Evolutionary conservation across 2,329 filamentous ascomycete species (phyloP), one percentile per base, ranked within the genome.

Genomic region (Chaetoscypha palmicola): DNA sequence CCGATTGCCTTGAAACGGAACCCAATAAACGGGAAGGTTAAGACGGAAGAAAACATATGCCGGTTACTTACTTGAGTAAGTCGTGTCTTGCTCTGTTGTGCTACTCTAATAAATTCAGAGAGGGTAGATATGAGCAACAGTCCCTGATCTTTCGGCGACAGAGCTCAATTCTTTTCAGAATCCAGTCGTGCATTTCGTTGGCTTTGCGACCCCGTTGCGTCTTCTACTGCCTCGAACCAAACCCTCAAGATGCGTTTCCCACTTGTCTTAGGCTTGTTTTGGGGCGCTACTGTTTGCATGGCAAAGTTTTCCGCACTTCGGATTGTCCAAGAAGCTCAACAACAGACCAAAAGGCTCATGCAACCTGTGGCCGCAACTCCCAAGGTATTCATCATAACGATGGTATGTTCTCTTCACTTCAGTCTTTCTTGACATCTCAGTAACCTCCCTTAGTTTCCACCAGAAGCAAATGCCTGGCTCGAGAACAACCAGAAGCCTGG

Each of bases 401-500:
- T 43, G 41, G 41, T 43, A 37, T 2, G 40, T 33, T 34, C 2
- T 3, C 7, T 16, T n/a, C 11, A 14, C n/a, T 14, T 21, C 11
- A 23, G 17, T 14, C 10, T 2, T 9, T 2, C 11, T 8, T 11
- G 12, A 33, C 2, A 22, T 4, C 19, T 23, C 17, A 24, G 10
- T 35, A 23, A 35, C 21, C 4, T 20, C 11, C 16, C 4, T 19
- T n/a, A 43, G 41, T 43, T 43, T 19, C 33, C 41, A 3, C 35
- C 33, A 4, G 41, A 43, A 38, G 35, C 41, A n/a, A 26, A 38
- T 11, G 5, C 34, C 4, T 43, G 41, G 41, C 34, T 38, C 19
- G 3, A 26, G 2, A 20, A 28, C 2, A n/a, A 32, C 22, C 11
- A n/a, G 3, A 22, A 67, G 67, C 51, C 61, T 17, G 71, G 72